Base-by-base conservation (phyloP, 2,329 filamentous ascomycete species). In the Anisogramma anomala region DNA sequence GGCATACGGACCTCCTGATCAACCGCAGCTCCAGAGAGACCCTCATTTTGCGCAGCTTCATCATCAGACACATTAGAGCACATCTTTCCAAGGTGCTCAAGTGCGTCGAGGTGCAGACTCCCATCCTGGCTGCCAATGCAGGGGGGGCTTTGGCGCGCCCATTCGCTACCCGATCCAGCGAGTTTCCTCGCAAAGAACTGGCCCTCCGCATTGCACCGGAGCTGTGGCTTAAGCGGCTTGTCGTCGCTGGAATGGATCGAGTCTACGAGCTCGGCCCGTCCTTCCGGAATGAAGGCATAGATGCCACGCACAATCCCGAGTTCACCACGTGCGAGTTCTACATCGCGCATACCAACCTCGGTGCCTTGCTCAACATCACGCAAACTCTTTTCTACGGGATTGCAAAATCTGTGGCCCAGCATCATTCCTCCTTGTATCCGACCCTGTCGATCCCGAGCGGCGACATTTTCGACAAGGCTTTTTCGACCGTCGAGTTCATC, bases 281-380 rank as follows among this genome's bases (percentile, higher is more conserved):
- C 10, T 98, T 98, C 61, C 77, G 91, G 32, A 98, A 98, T 57
- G 91, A 98, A 65, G 85, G 86, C 59, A 65, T 94, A 26, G 88
- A 95, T 58, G 74, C 74, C 22, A 94, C 86, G 0, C 91, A 98
- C 58, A 98, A 98, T 56, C 89, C 91, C 0, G 91, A 98, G 57
- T 98, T 96, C 63, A 91, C 84, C 33, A 96, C 85, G 46, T 96
- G 89, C 67, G 91, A 98, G 63, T 96, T 94, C 63, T 98, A 98
- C 62, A 80, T 83, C 47, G 81, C 88, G 3, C 93, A 88, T 54
- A 78, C 82, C 46, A 83, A 81, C 49, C 71, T 95, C 0, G 66
- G 78, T 26, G 75, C 84, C 31, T 66, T 96, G 37, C 87, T 94
- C 55, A 57, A 61, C 15, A 75, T 79, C 56, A 96, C 89, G 1